Evolutionary conservation across 371 early-diverging fungal genomes (phyloP).

Genomic region (Haplosporangium sp.): DNA sequence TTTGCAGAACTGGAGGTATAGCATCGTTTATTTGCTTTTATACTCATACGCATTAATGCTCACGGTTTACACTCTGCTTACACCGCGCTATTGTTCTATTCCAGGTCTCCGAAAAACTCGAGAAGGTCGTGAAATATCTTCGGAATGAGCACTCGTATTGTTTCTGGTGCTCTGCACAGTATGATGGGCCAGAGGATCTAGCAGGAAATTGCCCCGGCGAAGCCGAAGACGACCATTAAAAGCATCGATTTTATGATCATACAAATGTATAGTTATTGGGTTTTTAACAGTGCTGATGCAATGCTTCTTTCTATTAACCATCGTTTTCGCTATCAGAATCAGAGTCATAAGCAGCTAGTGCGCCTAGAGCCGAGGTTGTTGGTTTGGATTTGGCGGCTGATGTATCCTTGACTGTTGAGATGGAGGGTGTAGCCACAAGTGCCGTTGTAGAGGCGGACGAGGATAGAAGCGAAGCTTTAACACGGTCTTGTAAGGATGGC

Average conservation of each 20-base stretch:
- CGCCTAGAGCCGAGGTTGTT: slow-evolving; percentile 18
- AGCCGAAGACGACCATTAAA: slow-evolving; percentile 66
- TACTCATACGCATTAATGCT: too few species aligned
- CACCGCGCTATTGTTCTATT: too few species aligned
- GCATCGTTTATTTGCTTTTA: too few species aligned
- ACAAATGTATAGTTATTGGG: too few species aligned
- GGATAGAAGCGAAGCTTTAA: slow-evolving; percentile 24
- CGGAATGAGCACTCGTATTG: slow-evolving; percentile 68
- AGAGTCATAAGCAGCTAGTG: slow-evolving; percentile 35
- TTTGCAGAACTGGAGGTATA: slow-evolving; percentile 47
- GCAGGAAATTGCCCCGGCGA: slow-evolving; percentile 68
- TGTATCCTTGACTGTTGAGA: not conserved
- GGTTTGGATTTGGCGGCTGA: slow-evolving; percentile 6
- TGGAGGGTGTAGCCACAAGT: not conserved
- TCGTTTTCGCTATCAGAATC: slow-evolving; percentile 32
- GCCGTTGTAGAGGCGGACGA: not conserved
- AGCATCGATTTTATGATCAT: not conserved
- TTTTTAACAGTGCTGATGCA: too few species aligned
- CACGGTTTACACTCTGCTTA: too few species aligned
- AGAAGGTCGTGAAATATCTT: slow-evolving; percentile 59
- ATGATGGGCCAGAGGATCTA: slow-evolving; percentile 62
- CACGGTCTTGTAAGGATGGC: slow-evolving; percentile 31
- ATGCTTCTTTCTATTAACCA: slow-evolving; percentile 5
- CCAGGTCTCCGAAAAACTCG: slow-evolving; percentile 54
- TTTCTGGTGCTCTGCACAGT: slow-evolving; percentile 74